phyloP scores from a whole-genome alignment of 2,329 filamentous ascomycete species.

The Claviceps monticola region DNA sequence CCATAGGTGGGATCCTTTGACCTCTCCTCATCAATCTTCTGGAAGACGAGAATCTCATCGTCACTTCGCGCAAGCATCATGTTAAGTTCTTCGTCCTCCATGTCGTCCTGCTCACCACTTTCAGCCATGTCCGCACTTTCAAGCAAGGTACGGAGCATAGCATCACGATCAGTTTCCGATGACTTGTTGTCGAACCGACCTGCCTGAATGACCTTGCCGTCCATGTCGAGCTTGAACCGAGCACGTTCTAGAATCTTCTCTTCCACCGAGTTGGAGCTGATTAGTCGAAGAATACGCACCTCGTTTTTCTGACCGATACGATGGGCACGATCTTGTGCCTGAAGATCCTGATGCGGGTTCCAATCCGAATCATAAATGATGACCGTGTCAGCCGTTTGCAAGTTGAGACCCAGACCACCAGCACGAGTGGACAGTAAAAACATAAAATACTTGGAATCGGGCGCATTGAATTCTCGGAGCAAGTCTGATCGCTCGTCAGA shows the following conservation, averaged over 20 bases:
- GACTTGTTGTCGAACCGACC: slow-evolving; percentile 99
- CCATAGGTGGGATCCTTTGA: slow-evolving; percentile 56
- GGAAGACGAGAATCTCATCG: slow-evolving; percentile 64
- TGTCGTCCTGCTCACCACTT: slow-evolving; percentile 72
- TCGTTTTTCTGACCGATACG: slow-evolving; percentile 99
- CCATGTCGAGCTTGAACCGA: slow-evolving; percentile 97
- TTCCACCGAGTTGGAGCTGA: slow-evolving; percentile 93
- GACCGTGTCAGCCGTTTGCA: slow-evolving; percentile 96
- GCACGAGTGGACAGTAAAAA: slow-evolving; percentile 97
- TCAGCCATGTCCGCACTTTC: slow-evolving; percentile 66
- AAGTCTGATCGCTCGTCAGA: slow-evolving; percentile 92
- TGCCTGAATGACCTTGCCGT: slow-evolving; percentile 97
- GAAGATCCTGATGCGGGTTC: slow-evolving; percentile 98
- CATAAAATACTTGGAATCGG: slow-evolving; percentile 86
- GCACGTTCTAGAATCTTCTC: slow-evolving; percentile 97
- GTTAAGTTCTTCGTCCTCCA: slow-evolving; percentile 97
- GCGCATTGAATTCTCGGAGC: slow-evolving; percentile 77
- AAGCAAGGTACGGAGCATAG: slow-evolving; percentile 84
- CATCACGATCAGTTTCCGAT: slow-evolving; percentile 94
- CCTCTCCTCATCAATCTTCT: slow-evolving; percentile 69
- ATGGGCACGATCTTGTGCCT: slow-evolving; percentile 98
- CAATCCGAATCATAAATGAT: slow-evolving; percentile 99
- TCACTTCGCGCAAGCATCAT: slow-evolving; percentile 84
- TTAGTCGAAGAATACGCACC: slow-evolving; percentile 87
- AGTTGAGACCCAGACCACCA: slow-evolving; percentile 89